Percentiles rank a stretch among this genome's conserved stretches.
Evolutionary conservation across 371 early-diverging fungal species (phyloP).

Genomic region (Dentiscutata heterogama): DNA sequence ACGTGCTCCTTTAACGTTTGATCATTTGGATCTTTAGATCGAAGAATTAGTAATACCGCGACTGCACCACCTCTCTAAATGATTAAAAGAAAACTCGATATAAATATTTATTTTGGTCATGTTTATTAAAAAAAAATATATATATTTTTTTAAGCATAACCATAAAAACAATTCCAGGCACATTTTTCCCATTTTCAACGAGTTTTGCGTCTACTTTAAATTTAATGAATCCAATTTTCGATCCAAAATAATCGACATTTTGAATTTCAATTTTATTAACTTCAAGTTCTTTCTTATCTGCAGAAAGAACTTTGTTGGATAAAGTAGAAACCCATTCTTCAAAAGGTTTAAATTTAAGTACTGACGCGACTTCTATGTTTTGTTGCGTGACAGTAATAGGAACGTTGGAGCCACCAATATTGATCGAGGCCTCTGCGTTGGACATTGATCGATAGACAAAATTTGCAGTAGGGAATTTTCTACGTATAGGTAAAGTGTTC

Average conservation of each 20-base stretch:
- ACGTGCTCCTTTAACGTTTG: slow-evolving; percentile 61
- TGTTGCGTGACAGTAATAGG: slow-evolving; percentile 50
- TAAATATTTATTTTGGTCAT: neutral
- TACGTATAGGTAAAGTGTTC: too few species aligned
- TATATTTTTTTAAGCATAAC: slow-evolving; percentile 55
- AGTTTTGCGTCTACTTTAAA: slow-evolving; percentile 68
- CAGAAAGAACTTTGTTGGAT: slow-evolving; percentile 60
- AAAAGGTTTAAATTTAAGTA: slow-evolving; percentile 71
- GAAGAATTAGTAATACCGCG: slow-evolving; percentile 74
- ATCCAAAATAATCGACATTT: slow-evolving; percentile 75
- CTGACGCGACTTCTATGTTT: slow-evolving; percentile 54
- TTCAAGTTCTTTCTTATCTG: slow-evolving; percentile 53
- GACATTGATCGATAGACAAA: too few species aligned
- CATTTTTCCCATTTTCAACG: slow-evolving; percentile 59
- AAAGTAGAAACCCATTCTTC: slow-evolving; percentile 66
- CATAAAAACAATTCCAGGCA: slow-evolving; percentile 86
- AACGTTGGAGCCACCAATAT: slow-evolving; percentile 43
- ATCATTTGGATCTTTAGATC: slow-evolving; percentile 50
- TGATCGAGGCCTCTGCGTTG: neutral
- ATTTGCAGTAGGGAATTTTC: too few species aligned
- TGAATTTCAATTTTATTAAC: slow-evolving; percentile 68
- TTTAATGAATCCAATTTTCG: slow-evolving; percentile 82
- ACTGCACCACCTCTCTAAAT: slow-evolving; percentile 80
- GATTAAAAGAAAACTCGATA: too few species aligned
- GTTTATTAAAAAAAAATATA: slow-evolving; percentile 16